Evolutionary conservation across 2,329 filamentous ascomycete species (phyloP).

Genomic region (Clarireedia hainanense): DNA sequence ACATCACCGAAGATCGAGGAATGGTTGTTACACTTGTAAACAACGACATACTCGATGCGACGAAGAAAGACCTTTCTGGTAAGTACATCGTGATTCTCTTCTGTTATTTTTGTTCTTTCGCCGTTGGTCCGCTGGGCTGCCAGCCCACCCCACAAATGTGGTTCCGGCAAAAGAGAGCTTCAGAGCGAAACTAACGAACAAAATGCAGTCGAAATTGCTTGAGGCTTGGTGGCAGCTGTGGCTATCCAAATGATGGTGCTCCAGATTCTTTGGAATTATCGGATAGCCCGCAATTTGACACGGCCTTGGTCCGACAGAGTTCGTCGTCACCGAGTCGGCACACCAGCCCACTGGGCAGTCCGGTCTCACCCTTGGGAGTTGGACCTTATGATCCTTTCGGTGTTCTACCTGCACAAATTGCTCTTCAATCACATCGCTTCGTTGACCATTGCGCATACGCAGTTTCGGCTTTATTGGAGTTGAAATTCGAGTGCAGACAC

Average conservation of each 20-base stretch:
- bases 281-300: not conserved
- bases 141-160: not conserved
- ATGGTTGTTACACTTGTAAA: constrained; percentile 5
- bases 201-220: constrained; percentile 1
- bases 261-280: not conserved
- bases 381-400: constrained; percentile 8
- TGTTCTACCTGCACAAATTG: constrained; percentile 1
- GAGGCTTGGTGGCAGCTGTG: not conserved
- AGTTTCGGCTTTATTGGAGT: not conserved
- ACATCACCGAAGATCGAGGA: constrained; percentile 2
- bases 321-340: not conserved
- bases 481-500: not conserved
- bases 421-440: not conserved
- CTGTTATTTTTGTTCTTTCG: not conserved
- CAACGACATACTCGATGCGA: constrained; percentile 3
- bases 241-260: not conserved
- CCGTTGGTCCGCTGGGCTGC: not conserved
- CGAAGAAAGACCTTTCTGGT: constrained; percentile 3
- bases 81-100: not conserved
- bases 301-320: not conserved
- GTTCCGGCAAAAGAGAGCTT: not conserved
- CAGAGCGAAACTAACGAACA: not conserved
- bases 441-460: not conserved
- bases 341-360: not conserved
- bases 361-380: not conserved